Base-by-base conservation (phyloP, 495 filamentous ascomycete genomes). In the Saxophila tyrrhenica region DNA sequence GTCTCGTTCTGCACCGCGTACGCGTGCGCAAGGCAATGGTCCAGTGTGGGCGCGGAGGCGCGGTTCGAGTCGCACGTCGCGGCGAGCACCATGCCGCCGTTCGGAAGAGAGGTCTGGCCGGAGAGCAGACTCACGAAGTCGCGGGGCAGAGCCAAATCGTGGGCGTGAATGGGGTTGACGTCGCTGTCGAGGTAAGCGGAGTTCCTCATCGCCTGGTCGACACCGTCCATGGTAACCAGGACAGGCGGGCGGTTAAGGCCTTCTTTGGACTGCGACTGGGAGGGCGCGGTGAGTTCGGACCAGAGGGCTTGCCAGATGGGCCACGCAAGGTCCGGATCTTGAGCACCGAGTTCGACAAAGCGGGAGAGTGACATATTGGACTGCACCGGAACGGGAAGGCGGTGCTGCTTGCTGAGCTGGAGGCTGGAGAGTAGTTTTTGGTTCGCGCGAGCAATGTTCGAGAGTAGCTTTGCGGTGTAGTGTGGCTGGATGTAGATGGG, bases 301-400 rank as follows among this genome's bases (percentile, higher is more conserved):
- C 87, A 86, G 19, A 98, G 71, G 11, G 85, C 82, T 60, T 82
- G 78, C 75, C 95, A 95, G 44, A 92, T 77, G 21, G 83, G 73
- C 82, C 84, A 90, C 39, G 90, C 79, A 65, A 81, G 67, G 45
- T 87, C 81, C 20, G 84, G 75, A 56, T 95, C 89, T 57, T 77
- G 76, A 54, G 78, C 75, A 55, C 88, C 91, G 19, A 83, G 69
- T 57, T 77, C 77, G 66, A 77, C 75, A 52, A 96, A 80, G 45
- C 78, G 74, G 52, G 77, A 70, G 5, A 97, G 78, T 2, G 81
- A 78, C 60, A 78, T 79, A 59, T 76, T 78, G 39, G 77, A 66
- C 60, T 77, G 73, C 5, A 78, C 64, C 19, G 78, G 70, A 3
- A 78, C 70, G 45, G 82, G 80, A 57, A 79, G 78, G 39, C 71